Conservation (phyloP, 2,329 filamentous ascomycete genomes). For the Claviceps pazoutovae region DNA sequence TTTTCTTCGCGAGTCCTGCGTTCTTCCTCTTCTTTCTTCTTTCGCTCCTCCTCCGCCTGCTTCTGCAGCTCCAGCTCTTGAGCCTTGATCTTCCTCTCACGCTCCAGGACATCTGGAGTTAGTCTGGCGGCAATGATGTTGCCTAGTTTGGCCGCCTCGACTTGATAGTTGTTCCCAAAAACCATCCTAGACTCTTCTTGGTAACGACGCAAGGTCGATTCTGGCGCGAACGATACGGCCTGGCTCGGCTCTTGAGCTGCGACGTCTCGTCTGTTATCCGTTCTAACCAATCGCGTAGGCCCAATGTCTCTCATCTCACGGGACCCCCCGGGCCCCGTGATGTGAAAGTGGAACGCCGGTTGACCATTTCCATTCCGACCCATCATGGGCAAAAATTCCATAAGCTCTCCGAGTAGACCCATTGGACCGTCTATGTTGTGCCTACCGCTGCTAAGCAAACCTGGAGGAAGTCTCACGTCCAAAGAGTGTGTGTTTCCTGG, state of each 20-base stretch:
- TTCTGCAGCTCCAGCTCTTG: constrained; percentile 36
- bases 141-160: constrained; percentile 57
- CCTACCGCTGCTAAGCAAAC: constrained; percentile 27
- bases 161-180: constrained; percentile 48
- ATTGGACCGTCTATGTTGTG: constrained; percentile 35
- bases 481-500: constrained; percentile 37
- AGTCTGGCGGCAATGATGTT: constrained; percentile 58
- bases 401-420: constrained; percentile 40
- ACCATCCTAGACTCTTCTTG: constrained; percentile 80
- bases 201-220: constrained; percentile 65
- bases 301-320: constrained; percentile 38
- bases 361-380: constrained; percentile 30
- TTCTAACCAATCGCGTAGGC: constrained; percentile 26
- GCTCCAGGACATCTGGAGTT: constrained; percentile 71
- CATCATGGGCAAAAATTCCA: constrained; percentile 38
- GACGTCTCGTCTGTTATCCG: constrained; percentile 34
- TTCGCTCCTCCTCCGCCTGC: constrained; percentile 43
- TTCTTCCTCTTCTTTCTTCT: constrained; percentile 51
- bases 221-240: constrained; percentile 60
- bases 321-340: constrained; percentile 33
- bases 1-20: constrained; percentile 54
- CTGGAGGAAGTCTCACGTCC: constrained; percentile 34
- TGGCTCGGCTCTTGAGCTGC: constrained; percentile 50
- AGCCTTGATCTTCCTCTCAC: constrained; percentile 57
- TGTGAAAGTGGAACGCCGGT: constrained; percentile 45